Base-by-base conservation (phyloP, 164 flowering plant genomes). In the Pachysandra terminalis region DNA sequence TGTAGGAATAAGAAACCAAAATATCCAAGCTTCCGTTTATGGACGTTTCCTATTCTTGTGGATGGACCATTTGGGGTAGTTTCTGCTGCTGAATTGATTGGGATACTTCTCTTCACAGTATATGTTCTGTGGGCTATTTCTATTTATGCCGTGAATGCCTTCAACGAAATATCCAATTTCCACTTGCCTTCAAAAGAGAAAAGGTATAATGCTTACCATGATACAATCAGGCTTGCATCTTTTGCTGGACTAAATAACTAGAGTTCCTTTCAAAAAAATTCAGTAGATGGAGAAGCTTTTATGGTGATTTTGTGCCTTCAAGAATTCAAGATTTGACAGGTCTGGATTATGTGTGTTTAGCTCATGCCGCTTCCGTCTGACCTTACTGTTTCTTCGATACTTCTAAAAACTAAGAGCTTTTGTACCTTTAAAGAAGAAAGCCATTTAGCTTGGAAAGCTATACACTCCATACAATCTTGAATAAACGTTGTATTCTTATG, bases 31-130 rank as follows among this genome's bases (percentile, higher is more conserved):
- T 80, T 85, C 59, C 84, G 93, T n/a, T 65, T 94, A 60, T 89
- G 96, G 98, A 94, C 98, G 12, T 86, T 94, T 67, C 98, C 97
- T 2, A 81, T 87, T 9, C 75, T 91, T 41, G 88, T 91, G 45
- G 87, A 89, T 73, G 97, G 96, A 54, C 96, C 92, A 19, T 90
- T 94, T 72, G 97, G 97, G 45, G 96, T 94, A 65, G 93, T 94
- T 63, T 82, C 95, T 19, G 96, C 92, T 19, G 91, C 90, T 9
- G 98, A 94, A 69, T 75, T 90, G 12, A 81, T 94, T 62, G 97
- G 96, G 51, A 89, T 91, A 62, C 15, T 83, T 17, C 64, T 90
- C 25, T 75, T 91, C 64, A 23, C 63, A 48, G 84, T 67, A 24
- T 91, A 77, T 59, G 62, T 91, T 41, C 23, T 94, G 63, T 90